Percentiles rank a stretch among this genome's conserved stretches.
phyloP scores from a whole-genome alignment of 768 basidiomycete species.

The Rhodotorula toruloides region DNA sequence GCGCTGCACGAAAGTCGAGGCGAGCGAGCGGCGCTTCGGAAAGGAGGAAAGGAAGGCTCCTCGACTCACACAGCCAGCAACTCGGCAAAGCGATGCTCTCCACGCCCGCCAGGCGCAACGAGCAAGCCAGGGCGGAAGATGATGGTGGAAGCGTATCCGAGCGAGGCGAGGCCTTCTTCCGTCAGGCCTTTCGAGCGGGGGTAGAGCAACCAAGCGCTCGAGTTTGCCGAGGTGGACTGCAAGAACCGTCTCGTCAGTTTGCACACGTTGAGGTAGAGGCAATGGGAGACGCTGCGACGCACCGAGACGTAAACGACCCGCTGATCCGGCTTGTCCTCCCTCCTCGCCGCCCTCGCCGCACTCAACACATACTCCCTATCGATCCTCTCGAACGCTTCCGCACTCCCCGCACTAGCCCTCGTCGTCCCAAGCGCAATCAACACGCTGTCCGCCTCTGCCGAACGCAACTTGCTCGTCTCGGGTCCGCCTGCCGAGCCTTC shows the following conservation, averaged over 20 bases:
- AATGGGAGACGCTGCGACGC: conserved; percentile 50
- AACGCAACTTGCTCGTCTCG: conserved; percentile 51
- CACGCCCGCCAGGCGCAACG: conserved; percentile 51
- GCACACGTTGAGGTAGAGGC: conserved; percentile 46
- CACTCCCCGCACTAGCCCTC: conserved; percentile 58
- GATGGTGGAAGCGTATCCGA: conserved; percentile 68
- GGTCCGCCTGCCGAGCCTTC: conserved; percentile 57
- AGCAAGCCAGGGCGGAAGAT: conserved; percentile 64
- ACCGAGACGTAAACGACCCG: conserved; percentile 68
- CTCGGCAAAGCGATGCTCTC: conserved; percentile 51
- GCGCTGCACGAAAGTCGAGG: too few relatives aligned
- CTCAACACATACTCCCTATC: conserved; percentile 60
- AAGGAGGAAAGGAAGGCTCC: neutral
- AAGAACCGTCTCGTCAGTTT: neutral
- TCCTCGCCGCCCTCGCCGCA: conserved; percentile 62
- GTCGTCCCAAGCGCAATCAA: conserved; percentile 71
- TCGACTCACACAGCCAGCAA: conserved; percentile 50
- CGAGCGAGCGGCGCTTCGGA: neutral
- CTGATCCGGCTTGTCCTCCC: conserved; percentile 54
- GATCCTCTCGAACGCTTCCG: conserved; percentile 66
- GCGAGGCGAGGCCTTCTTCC: conserved; percentile 60
- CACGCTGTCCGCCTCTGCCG: conserved; percentile 65
- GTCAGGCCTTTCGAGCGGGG: conserved; percentile 52
- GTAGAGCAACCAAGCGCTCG: conserved; percentile 14
- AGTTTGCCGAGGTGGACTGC: conserved; percentile 2